Evolutionary conservation across 2,329 filamentous ascomycete genomes (phyloP).

Genomic region (Apiospora pterosperma): DNA sequence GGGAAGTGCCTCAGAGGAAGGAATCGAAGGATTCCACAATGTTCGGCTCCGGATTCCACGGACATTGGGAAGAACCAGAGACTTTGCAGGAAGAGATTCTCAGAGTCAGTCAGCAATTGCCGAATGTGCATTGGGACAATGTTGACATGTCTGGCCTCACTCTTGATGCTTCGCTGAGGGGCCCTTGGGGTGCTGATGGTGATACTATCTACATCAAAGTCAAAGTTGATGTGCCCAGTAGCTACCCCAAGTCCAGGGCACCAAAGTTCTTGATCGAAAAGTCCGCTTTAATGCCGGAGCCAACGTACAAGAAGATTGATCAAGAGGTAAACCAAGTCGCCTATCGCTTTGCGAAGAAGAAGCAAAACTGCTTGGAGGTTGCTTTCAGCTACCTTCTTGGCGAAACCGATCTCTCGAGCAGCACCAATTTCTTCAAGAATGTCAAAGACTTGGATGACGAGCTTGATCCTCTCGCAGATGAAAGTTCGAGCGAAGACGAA

Average conservation of each 20-base stretch:
- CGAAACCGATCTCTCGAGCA: constrained; percentile 58
- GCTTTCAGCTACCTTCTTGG: constrained; percentile 62
- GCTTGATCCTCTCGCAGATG: constrained; percentile 57
- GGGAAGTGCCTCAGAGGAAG: constrained; percentile 43
- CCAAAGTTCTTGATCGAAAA: constrained; percentile 61
- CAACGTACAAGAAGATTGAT: constrained; percentile 50
- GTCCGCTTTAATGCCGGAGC: constrained; percentile 58
- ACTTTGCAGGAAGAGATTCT: constrained; percentile 63
- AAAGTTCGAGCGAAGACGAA: constrained; percentile 83
- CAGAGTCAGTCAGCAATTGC: constrained; percentile 57
- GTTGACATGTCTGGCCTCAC: constrained; percentile 61
- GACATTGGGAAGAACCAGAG: constrained; percentile 59
- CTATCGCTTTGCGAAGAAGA: constrained; percentile 50
- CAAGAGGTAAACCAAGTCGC: constrained; percentile 55
- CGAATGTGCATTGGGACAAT: constrained; percentile 62
- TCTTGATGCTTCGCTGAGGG: constrained; percentile 59
- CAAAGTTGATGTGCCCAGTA: constrained; percentile 55
- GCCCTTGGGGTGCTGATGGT: constrained; percentile 58
- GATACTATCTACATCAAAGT: constrained; percentile 61
- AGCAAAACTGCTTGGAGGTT: constrained; percentile 60
- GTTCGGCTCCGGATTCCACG: constrained; percentile 48
- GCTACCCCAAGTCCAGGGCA: constrained; percentile 55
- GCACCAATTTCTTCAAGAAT: constrained; percentile 60
- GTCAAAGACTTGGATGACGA: constrained; percentile 61
- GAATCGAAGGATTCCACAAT: constrained; percentile 50